Evolutionary conservation across 345 rosid species (phyloP), one percentile per base, ranked within the genome.

Genomic region (Rhodomyrtus tomentosa): DNA sequence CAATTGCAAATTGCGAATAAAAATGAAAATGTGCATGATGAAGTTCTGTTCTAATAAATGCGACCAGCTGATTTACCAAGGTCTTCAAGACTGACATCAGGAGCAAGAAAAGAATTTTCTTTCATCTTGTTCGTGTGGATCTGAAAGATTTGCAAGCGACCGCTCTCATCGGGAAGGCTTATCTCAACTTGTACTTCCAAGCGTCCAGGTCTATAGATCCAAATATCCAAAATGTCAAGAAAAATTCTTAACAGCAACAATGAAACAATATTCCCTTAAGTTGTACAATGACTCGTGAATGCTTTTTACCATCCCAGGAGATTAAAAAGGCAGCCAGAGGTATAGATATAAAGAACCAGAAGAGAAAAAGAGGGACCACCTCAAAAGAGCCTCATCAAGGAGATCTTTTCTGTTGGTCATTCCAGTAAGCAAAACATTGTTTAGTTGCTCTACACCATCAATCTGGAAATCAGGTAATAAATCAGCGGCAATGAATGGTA

Each of bases 331-430:
- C 76, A 68, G 24, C 45, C 4, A 32, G 20, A 0, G 38, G 32
- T 32, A 10, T 53, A 25, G 68, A 48, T 56, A 38, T 3, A 18
- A 20, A 74, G 86, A 58, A 54, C 54, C 83, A 83, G 25, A 29
- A 54, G 48, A 82, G 68, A 38, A n/a, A 45, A 25, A n/a, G 32
- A 45, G 51, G 54, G 42, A 48, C 55, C 81, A 95, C 99, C 99
- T 98, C 86, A 98, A 76, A 90, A 98, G 99, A 85, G 99, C 98
- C 91, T 95, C 99, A 90, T 98, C 99, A 86, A 98, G 98, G 90
- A 98, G 92, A 92, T 98, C 99, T 92, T 93, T 98, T 90, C 99
- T 92, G 90, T 98, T 98, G 87, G 99, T 98, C 99, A 96, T 98
- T 89, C 99, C 99, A 89, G 96, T 98, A 83, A 96, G 99, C 88